Conservation (phyloP, 2,329 filamentous ascomycete species). For the Botrytis fabae region DNA sequence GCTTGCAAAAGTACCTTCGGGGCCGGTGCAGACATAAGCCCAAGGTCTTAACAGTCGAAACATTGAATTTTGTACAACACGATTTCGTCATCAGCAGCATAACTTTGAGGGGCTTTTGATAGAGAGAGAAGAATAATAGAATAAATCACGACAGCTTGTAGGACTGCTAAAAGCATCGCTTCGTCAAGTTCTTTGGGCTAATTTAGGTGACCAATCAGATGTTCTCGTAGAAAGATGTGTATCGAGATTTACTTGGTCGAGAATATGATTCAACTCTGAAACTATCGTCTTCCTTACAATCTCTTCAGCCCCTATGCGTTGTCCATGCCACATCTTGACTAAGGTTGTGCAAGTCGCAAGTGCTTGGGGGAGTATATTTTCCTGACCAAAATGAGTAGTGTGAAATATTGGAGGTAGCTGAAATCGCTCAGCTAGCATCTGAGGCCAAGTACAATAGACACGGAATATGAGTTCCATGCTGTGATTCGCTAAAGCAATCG, state of each 20-base stretch:
- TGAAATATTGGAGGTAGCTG: background rate
- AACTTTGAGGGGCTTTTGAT: background rate
- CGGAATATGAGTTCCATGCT: background rate
- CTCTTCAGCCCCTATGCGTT: background rate
- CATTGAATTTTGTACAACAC: background rate
- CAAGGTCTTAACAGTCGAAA: background rate
- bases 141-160: background rate
- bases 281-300: background rate
- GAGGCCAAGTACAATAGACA: background rate
- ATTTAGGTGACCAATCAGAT: background rate
- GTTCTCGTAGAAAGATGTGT: background rate
- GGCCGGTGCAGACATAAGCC: background rate
- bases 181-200: background rate
- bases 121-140: background rate
- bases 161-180: background rate
- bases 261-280: background rate
- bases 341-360: background rate
- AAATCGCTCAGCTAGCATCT: background rate
- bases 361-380: background rate
- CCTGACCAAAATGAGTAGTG: background rate
- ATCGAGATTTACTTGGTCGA: background rate
- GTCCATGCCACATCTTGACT: background rate
- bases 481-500: background rate
- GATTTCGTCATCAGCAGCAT: background rate
- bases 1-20: background rate